Conservation (phyloP, 2,329 filamentous ascomycete species). For the Neurospora crassa region DNA sequence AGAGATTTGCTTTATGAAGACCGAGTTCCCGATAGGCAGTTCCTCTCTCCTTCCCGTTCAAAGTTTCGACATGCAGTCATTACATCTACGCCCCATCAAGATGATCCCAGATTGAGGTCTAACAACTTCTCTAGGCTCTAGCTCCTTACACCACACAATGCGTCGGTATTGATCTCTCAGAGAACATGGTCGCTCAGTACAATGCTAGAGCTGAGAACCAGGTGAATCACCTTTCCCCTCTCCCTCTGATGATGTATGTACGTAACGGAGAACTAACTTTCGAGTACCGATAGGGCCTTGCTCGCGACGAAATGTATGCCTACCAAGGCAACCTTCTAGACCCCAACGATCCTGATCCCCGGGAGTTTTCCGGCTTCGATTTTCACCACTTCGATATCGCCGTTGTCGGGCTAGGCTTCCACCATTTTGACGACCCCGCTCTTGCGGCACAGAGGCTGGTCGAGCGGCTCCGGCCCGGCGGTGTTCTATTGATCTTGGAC, state of each 20-base stretch:
- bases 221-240: slow-evolving; percentile 23
- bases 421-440: slow-evolving; percentile 55
- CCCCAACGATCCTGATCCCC: slow-evolving; percentile 35
- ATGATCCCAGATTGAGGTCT: no score
- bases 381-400: slow-evolving; percentile 63
- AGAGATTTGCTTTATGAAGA: background rate
- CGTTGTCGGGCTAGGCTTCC: slow-evolving; percentile 35
- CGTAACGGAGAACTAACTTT: background rate
- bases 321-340: slow-evolving; percentile 48
- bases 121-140: slow-evolving; percentile 36
- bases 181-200: slow-evolving; percentile 60
- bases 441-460: slow-evolving; percentile 49
- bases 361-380: slow-evolving; percentile 46
- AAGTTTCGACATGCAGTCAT: background rate
- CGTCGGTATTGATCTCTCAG: slow-evolving; percentile 60
- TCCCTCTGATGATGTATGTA: no score
- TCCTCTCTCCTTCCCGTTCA: background rate
- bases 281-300: slow-evolving; percentile 32
- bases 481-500: slow-evolving; percentile 59
- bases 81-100: no score
- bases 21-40: background rate
- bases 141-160: slow-evolving; percentile 53
- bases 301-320: slow-evolving; percentile 43
- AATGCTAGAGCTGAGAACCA: slow-evolving; percentile 50
- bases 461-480: slow-evolving; percentile 53